These are phyloP conservation scores for Bryum argenteum DNA, from an alignment of 225 moss, liverwort and hornwort genomes.

Conservation along the genomic window DNA sequence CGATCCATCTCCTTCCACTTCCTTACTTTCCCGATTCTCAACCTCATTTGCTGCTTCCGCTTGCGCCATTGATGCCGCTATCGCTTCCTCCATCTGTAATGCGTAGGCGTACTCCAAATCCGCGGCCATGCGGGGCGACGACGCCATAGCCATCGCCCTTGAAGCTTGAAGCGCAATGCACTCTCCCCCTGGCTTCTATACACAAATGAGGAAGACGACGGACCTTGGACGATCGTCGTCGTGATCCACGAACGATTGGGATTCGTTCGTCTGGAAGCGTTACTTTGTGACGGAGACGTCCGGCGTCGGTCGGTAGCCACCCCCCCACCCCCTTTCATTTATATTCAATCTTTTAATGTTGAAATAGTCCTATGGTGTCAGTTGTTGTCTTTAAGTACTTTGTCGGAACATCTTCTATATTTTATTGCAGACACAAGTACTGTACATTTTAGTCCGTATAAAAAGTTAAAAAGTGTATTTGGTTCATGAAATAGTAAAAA, in stretches of 20 bases:
- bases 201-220: background rate
- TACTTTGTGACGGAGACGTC: background rate
- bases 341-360: no score
- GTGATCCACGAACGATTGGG: background rate
- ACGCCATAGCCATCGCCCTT: constrained; percentile 26
- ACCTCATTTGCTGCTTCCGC: background rate
- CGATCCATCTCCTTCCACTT: constrained; percentile 18
- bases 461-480: no score
- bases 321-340: no score
- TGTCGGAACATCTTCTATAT: no score
- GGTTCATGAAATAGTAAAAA: no score
- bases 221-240: background rate
- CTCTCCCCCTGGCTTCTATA: background rate
- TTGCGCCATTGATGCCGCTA: constrained; percentile 34
- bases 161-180: background rate
- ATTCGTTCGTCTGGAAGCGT: background rate
- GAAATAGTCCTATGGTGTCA: no score
- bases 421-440: no score
- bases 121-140: constrained; percentile 23
- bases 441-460: no score
- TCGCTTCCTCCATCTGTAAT: constrained; percentile 48
- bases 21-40: background rate
- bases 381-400: no score
- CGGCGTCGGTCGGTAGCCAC: background rate
- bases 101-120: constrained; percentile 45